Base-by-base conservation (phyloP, 257 asterid species). In the Avicennia marina region DNA sequence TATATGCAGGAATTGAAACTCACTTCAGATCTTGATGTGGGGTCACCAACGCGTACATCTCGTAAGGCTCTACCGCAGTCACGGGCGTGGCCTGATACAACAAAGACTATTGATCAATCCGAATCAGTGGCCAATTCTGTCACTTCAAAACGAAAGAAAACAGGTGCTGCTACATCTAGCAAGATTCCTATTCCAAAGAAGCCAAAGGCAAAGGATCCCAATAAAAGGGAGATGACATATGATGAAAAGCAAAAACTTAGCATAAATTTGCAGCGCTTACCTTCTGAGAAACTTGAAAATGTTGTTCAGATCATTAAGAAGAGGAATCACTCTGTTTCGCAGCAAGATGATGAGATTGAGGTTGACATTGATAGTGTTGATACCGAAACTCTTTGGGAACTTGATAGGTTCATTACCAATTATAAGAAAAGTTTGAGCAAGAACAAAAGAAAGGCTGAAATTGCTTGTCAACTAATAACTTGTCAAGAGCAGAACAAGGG, bases 331-430 rank as follows among this genome's bases (percentile, higher is more conserved):
- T 68, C 86, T 48, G 80, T 89, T 46, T 75, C 84, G 29, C 95
- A 86, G 75, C 81, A 78, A 52, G 95, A 89, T 65, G 95, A 86
- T 76, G 97, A 89, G 72, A 86, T 89, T 49, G 97, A 89, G 69
- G 95, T 89, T 39, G 97, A 89, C 59, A 89, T 89, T 41, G 97
- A 89, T 65, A 80, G 75, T 62, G 91, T 89, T 49, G 97, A 89
- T 72, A 81, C 89, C 7, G 97, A 89, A 73, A 89, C 97, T 62
- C 87, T 89, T 48, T 89, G 97, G 97, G 97, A 89, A 84, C 95
- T 89, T 40, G 97, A 89, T 68, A 79, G 97, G 76, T 89, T 85
- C 81, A 74, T 89, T 58, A 75, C 90, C 33, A 83, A 89, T 72
- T 81, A 70, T 70, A 81, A 78, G 69, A 89, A 83, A 83, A 80